Conservation (phyloP, 345 rosid species). For the Gossypium ekmanianum region DNA sequence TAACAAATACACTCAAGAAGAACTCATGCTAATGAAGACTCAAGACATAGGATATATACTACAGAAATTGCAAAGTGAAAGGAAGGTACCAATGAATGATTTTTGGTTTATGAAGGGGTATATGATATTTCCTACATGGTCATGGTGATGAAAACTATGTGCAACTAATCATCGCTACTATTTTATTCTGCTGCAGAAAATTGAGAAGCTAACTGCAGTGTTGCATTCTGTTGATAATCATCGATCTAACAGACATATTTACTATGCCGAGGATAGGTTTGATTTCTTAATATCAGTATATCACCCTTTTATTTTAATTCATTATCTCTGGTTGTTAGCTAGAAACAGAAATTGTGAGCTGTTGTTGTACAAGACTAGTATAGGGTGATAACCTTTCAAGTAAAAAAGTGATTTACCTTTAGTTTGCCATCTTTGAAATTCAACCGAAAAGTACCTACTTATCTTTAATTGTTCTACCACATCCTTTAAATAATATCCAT, state of each 20-base stretch:
- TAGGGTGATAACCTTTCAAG: neutral
- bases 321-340: neutral
- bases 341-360: neutral
- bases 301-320: neutral
- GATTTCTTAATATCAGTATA: constrained; percentile 7
- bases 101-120: neutral
- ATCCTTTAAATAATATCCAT: too few relatives aligned
- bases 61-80: constrained; percentile 83
- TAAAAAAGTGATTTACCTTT: neutral
- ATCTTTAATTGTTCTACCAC: too few relatives aligned
- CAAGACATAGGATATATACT: constrained; percentile 85
- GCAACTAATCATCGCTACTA: neutral
- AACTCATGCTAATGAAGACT: constrained; percentile 84
- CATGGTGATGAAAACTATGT: neutral
- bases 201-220: constrained; percentile 62
- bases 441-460: neutral
- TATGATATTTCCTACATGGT: neutral
- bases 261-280: constrained; percentile 83
- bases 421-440: neutral
- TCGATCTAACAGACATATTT: constrained; percentile 50
- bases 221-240: constrained; percentile 63
- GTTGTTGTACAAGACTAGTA: neutral
- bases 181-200: constrained; percentile 52
- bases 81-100: constrained; percentile 35
- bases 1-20: constrained; percentile 70